Evolutionary conservation across 2,329 filamentous ascomycete species (phyloP).

Genomic region (Parastagonospora nodorum): DNA sequence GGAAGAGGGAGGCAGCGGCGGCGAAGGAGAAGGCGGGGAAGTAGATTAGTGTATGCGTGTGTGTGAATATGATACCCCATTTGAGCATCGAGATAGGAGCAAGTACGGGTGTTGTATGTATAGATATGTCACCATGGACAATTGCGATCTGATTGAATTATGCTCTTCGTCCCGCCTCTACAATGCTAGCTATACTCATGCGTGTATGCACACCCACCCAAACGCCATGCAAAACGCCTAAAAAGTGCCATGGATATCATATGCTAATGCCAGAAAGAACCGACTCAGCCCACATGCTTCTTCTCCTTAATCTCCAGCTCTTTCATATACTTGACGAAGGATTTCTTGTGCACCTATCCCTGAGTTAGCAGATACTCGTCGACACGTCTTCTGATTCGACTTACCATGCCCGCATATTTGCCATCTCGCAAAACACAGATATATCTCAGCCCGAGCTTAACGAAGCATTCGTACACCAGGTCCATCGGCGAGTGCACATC

Average conservation of each 20-base stretch:
- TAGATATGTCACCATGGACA: neutral
- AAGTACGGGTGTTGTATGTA: neutral
- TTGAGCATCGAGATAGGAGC: neutral
- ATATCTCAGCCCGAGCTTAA: constrained; percentile 89
- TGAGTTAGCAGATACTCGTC: constrained; percentile 4
- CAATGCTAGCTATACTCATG: neutral
- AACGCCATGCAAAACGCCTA: neutral
- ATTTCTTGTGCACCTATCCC: constrained; percentile 84
- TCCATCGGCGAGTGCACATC: constrained; percentile 92
- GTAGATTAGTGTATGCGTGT: neutral
- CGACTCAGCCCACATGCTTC: constrained; percentile 8
- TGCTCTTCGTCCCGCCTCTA: neutral
- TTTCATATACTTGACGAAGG: constrained; percentile 92
- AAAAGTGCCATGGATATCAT: constrained; percentile 2
- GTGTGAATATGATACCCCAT: constrained; percentile 6
- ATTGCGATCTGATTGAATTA: neutral
- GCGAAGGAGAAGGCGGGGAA: constrained; percentile 44
- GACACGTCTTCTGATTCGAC: constrained; percentile 28
- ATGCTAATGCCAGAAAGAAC: neutral
- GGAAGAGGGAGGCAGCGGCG: constrained; percentile 76
- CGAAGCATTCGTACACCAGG: constrained; percentile 94
- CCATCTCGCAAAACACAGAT: constrained; percentile 88
- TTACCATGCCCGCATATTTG: constrained; percentile 83
- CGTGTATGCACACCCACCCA: neutral
- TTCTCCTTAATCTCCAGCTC: constrained; percentile 68